Evolutionary conservation across 805 yeast species (phyloP).

Genomic region (Wickerhamomyces xylosicus): DNA sequence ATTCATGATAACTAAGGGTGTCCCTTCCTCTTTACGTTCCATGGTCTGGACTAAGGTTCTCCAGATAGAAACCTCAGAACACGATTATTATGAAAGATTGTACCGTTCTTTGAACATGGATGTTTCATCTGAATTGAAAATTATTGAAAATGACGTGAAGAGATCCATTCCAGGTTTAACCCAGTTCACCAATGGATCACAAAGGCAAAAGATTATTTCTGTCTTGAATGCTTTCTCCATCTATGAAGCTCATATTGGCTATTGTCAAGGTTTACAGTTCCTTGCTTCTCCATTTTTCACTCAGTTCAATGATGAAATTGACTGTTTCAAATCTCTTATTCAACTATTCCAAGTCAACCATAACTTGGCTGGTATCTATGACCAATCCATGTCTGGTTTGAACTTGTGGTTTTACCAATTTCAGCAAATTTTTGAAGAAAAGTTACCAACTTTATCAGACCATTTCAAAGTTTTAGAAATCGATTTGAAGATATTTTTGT

Average conservation of each 20-base stretch:
- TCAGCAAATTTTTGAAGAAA: conserved; percentile 27
- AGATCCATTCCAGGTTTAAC: conserved; percentile 49
- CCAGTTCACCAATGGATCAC: conserved; percentile 33
- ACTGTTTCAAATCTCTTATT: conserved; percentile 41
- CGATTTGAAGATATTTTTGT: conserved; percentile 38
- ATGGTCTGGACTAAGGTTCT: conserved; percentile 29
- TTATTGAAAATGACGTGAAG: conserved; percentile 45
- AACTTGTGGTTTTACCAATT: conserved; percentile 44
- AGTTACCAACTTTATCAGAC: conserved; percentile 28
- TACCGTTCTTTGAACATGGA: conserved; percentile 29
- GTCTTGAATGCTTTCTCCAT: conserved; percentile 53
- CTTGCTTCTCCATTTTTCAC: conserved; percentile 48
- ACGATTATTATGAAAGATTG: conserved; percentile 20
- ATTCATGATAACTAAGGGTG: conserved; percentile 28
- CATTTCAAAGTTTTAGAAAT: conserved; percentile 31
- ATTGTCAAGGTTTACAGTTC: conserved; percentile 59
- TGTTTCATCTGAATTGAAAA: conserved; percentile 30
- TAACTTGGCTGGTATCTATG: conserved; percentile 39
- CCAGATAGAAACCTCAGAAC: conserved; percentile 10
- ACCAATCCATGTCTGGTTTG: conserved; percentile 45
- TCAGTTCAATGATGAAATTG: conserved; percentile 27
- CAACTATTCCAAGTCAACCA: conserved; percentile 47
- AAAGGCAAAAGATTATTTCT: conserved; percentile 34
- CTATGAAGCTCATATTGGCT: conserved; percentile 56
- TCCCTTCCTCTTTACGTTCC: conserved; percentile 33